phyloP scores from a whole-genome alignment of 257 asterid species.

The Penstemon davidsonii region DNA sequence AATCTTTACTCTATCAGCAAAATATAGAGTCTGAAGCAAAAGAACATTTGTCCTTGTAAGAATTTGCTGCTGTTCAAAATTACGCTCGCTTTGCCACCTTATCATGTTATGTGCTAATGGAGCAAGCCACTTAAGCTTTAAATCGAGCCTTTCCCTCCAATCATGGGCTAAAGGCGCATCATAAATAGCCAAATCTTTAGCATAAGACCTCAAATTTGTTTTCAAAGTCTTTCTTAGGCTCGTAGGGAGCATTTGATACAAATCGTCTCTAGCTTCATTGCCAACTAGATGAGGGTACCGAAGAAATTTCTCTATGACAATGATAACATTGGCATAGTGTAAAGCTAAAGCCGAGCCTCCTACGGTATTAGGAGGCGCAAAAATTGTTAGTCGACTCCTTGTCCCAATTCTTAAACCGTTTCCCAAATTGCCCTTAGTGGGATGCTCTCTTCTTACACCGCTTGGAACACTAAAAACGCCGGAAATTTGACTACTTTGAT shows the following conservation, averaged over 20 bases:
- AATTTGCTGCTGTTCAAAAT: conserved; percentile 84
- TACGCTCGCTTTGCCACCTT: conserved; percentile 91
- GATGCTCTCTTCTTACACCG: conserved; percentile 41
- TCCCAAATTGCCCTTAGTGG: conserved; percentile 25
- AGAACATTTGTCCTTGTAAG: conserved; percentile 73
- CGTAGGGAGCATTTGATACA: conserved; percentile 84
- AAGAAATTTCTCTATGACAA: conserved; percentile 75
- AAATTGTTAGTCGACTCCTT: conserved; percentile 38
- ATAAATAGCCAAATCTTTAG: conserved; percentile 59
- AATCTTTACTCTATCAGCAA: conserved; percentile 70
- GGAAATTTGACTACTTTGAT: conserved; percentile 64
- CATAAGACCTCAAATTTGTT: conserved; percentile 51
- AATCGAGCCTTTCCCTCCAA: conserved; percentile 71
- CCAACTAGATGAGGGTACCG: conserved; percentile 88
- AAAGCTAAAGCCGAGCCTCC: conserved; percentile 89
- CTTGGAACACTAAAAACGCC: conserved; percentile 47
- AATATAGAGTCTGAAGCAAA: conserved; percentile 76
- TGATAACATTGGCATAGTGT: conserved; percentile 80
- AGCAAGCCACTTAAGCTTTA: conserved; percentile 60
- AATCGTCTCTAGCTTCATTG: conserved; percentile 87
- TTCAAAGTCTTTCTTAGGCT: conserved; percentile 68
- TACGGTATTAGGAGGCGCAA: conserved; percentile 61
- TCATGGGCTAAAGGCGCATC: conserved; percentile 86
- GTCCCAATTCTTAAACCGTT: conserved; percentile 36
- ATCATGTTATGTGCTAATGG: conserved; percentile 93